Evolutionary conservation across 2,329 filamentous ascomycete genomes (phyloP), one percentile per base, ranked within the genome.

Genomic region (Colletotrichum spinosum): DNA sequence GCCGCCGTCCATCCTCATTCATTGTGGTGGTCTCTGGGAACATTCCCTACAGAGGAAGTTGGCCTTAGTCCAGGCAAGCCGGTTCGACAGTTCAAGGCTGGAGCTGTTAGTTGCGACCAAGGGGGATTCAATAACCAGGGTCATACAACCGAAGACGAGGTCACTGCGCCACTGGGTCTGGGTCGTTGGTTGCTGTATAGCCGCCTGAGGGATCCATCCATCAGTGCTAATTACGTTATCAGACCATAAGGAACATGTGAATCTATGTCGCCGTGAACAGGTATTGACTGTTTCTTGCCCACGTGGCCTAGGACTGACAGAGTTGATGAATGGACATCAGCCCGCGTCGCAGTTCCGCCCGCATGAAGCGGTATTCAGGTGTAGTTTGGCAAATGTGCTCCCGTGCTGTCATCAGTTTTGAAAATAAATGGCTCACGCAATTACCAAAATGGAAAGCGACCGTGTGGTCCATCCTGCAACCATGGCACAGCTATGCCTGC

Each of bases 401-500:
- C 39, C 25, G 25, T 25, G 25, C 25, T 25, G 39, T n/a, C 12
- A 39, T 42, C 34, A 41, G 55, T n/a, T 42, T 25, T 25, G 25
- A 12, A 12, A 37, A 57, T 15, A 34, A 52, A 25, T 10, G 52
- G 12, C 8, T 44, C 13, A 51, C 33, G 38, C 25, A 39, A 25
- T 33, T 17, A 13, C 9, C 55, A 13, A 15, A 13, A 49, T 35
- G 50, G 17, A 33, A 13, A 17, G 34, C 34, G 12, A 38, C 12
- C 17, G 13, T 45, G 41, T 55, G 51, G 45, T 55, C 38, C 56
- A 54, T 50, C 44, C 34, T 50, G 55, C 56, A 48, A 49, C 17
- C 11, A 41, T 60, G 49, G 49, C 33, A 39, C 48, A 42, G 49
- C 52, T 42, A 37, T 49, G 48, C 52, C 42, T 52, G 53, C 35